Conservation (phyloP, 2,329 filamentous ascomycete genomes). For the Hawksworthiomyces lignivorus region DNA sequence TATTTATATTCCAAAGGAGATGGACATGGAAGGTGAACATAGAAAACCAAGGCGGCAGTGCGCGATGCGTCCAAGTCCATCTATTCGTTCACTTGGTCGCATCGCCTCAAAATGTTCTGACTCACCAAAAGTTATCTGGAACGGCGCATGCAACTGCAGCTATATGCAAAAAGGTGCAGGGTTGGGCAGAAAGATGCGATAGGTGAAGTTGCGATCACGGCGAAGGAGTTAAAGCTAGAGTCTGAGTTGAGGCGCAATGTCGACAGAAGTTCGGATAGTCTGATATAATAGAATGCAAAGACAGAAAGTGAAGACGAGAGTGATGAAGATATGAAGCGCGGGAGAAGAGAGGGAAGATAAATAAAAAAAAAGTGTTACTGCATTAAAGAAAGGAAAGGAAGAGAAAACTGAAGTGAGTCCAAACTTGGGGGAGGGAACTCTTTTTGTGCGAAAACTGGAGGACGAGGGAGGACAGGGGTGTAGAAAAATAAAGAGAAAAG, state of each 20-base stretch:
- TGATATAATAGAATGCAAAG: constrained; percentile 3
- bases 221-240: background rate
- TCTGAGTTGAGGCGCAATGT: background rate
- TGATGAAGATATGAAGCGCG: constrained; percentile 3
- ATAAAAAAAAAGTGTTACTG: constrained; percentile 2
- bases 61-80: background rate
- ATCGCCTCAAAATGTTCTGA: constrained; percentile 3
- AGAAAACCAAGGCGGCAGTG: background rate
- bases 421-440: constrained; percentile 9
- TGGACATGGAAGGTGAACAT: background rate
- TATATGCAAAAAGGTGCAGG: background rate
- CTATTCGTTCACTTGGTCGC: constrained; percentile 5
- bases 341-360: background rate
- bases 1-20: background rate
- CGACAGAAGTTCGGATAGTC: too few relatives aligned
- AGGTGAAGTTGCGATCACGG: background rate
- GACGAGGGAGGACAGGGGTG: constrained; percentile 3
- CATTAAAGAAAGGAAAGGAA: constrained; percentile 1
- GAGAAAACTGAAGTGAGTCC: constrained; percentile 7
- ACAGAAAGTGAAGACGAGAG: constrained; percentile 4
- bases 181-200: constrained; percentile 4
- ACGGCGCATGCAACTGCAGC: constrained; percentile 9
- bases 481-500: background rate
- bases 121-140: constrained; percentile 6
- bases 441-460: constrained; percentile 11